Evolutionary conservation across 2,329 filamentous ascomycete genomes (phyloP), one percentile per base, ranked within the genome.

Genomic region (Sporothrix brunneoviolacea): DNA sequence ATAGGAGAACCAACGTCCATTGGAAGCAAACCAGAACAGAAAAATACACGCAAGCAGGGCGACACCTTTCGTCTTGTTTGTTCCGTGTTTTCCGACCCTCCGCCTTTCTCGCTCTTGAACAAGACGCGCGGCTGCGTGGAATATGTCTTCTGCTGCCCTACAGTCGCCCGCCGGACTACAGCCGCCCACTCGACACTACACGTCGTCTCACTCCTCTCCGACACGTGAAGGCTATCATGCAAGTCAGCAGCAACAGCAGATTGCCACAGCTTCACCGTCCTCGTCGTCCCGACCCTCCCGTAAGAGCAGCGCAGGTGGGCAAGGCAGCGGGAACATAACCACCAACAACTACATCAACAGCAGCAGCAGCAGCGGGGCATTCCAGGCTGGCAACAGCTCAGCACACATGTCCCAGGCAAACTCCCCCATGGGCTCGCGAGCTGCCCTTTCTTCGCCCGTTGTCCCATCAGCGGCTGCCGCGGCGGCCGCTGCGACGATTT

Each of bases 141-240:
- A 72, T 67, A 82, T 79, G 79, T 80, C 76, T 68, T 81, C 77
- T 66, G 77, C 81, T 72, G 77, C 77, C 60, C 69, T 85, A 64
- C 82, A 84, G 67, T 70, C 77, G 30, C 46, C 53, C 21, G 40
- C 55, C 57, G 69, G 74, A 63, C 71, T 77, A 60, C 77, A 79
- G 57, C 64, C 74, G 30, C 68, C 73, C 45, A 71, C 66, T 60
- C 72, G 71, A 56, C 75, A 76, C 55, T 79, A 80, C 65, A 68
- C 74, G 58, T 68, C 76, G 48, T 64, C 68, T 38, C 74, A 76
- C 57, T 68, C 75, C 51, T 76, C 75, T 55, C 74, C 75, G 57
- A 71, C 69, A 57, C 71, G 70, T 62, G 79, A 82, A 64, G 70
- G 69, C 55, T 80, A 80, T 64, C 72, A 82, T 77, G 75, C 71